Conservation (phyloP, 176 grass and related monocot genomes). For the Hordeum marinum region DNA sequence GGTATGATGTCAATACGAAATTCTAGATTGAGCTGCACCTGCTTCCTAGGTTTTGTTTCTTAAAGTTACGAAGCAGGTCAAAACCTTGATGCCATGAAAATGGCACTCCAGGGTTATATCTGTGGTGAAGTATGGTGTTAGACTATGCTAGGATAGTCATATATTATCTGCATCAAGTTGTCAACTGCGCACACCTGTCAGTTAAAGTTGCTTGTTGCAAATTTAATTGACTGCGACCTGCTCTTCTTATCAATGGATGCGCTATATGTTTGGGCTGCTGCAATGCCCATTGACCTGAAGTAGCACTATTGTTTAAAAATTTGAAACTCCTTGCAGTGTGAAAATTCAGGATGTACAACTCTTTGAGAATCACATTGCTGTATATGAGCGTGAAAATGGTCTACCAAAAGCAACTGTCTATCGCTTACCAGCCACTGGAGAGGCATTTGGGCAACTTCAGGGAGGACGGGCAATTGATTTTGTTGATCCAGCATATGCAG, state of each 20-base stretch:
- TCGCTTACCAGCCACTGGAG: conserved; percentile 56
- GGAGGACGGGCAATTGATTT: conserved; percentile 61
- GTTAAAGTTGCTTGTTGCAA: background rate
- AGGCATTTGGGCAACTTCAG: conserved; percentile 59
- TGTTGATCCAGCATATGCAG: conserved; percentile 67
- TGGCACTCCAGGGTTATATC: background rate
- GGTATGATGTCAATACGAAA: background rate
- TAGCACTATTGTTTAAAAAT: background rate
- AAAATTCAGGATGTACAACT: conserved; percentile 79
- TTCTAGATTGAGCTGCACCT: background rate
- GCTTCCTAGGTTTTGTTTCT: background rate
- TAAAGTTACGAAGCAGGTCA: background rate
- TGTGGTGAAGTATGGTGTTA: background rate
- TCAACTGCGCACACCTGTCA: background rate
- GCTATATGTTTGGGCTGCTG: background rate
- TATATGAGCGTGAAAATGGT: conserved; percentile 90
- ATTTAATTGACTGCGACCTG: background rate
- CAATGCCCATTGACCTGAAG: background rate
- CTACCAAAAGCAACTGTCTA: conserved; percentile 72
- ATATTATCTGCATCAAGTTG: background rate
- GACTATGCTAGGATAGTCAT: background rate
- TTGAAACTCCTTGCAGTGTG: conserved; percentile 59
- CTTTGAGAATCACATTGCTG: conserved; percentile 74
- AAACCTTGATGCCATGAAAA: background rate
- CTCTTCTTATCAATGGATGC: background rate